phyloP scores from a whole-genome alignment of 345 rosid genomes.

The rapeseed (Brassica napus) region Da-Ae NC_063446.1:23114501-23115000 shows the following conservation, averaged over 20 bases:
- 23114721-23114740: too few species aligned
- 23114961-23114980: constrained; percentile 2
- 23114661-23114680: too few species aligned
- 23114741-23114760: too few species aligned
- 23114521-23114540: constrained; percentile 23
- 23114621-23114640: not conserved
- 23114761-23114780: too few species aligned
- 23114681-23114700: too few species aligned
- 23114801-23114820: too few species aligned
- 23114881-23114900: too few species aligned
- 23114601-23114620: constrained; percentile 20
- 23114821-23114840: too few species aligned
- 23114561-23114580: not conserved
- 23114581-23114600: constrained; percentile 37
- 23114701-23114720: too few species aligned
- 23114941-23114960: constrained; percentile 28
- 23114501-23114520: constrained; percentile 13
- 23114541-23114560: constrained; percentile 35
- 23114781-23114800: too few species aligned
- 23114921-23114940: constrained; percentile 35
- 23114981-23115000: constrained; percentile 13
- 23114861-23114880: too few species aligned
- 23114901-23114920: constrained; percentile 15
- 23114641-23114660: not conserved
- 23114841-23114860: too few species aligned